Base-by-base conservation (phyloP, 148 eudicot genomes). In the Fagopyrum tataricum region DNA sequence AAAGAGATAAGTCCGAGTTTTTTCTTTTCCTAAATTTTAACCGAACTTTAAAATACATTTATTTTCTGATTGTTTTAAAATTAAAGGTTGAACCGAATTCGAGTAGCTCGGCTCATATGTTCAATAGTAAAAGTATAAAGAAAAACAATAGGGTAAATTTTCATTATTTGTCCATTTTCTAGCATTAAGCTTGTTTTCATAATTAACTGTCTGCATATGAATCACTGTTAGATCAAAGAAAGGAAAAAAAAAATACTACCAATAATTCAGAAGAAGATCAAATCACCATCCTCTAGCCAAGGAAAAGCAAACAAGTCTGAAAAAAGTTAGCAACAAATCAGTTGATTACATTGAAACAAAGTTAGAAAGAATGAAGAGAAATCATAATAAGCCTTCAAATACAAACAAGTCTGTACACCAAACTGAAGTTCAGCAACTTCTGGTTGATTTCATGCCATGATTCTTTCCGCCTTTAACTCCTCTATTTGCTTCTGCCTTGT, bases 401-500 rank as follows among this genome's bases (percentile, higher is more conserved):
- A 20, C 26, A 8, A 18, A 20, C 6, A 55, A 55, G 61, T 55
- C 20, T 55, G 61, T 55, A 55, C 61, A 39, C 20, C 44, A 64
- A 64, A 2, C 69, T 37, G 41, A 64, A 15, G 21, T 7, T 64
- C 44, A 64, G 69, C 44, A 64, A 20, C 69, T 64, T 64, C 18
- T 0, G 40, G 44, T 37, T 9, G 68, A 43, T 62, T 62, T 62
- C 68, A 37, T 5, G 68, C 68, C 43, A 31, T 39, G 20, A 9
- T 14, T 37, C 46, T 73, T 80, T 48, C 55, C 53, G 79, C 72
- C 81, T 74, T 78, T 80, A 62, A 6, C 72, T 67, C 70, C 76
- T 82, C 79, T 85, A 61, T 61, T 78, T 37, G 44, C 72, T 9
- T 88, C 86, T 7, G 67, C 48, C 47, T 71, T 84, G 12, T 79